These are phyloP conservation scores for Wickerhamiella azyma DNA, from an alignment of 805 yeast species.

Conservation along the genomic window DNA sequence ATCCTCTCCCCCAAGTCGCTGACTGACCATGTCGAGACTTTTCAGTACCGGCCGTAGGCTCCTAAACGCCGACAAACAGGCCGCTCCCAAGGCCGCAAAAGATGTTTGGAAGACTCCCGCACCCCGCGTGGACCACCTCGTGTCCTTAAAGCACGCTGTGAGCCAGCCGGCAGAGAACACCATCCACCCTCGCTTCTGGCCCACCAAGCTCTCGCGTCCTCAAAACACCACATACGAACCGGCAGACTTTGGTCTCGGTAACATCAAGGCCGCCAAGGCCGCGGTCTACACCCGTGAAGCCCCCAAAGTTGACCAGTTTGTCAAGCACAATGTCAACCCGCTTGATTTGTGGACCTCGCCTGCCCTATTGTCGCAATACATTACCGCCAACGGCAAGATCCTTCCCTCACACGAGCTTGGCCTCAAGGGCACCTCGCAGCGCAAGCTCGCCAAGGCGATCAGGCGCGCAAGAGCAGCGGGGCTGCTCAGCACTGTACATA, in stretches of 20 bases:
- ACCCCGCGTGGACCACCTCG: neutral
- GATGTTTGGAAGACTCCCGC: neutral
- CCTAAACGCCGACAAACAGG: neutral
- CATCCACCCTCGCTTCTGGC: constrained; percentile 5
- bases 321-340: constrained; percentile 35
- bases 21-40: neutral
- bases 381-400: constrained; percentile 64
- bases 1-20: neutral
- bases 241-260: constrained; percentile 58
- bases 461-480: constrained; percentile 74
- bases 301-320: constrained; percentile 22
- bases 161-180: neutral
- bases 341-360: constrained; percentile 61
- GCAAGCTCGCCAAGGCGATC: constrained; percentile 58
- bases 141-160: neutral
- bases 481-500: constrained; percentile 57
- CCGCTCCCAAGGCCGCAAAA: neutral
- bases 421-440: constrained; percentile 51
- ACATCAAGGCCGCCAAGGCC: constrained; percentile 22
- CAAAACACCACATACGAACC: constrained; percentile 53
- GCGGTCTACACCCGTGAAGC: neutral
- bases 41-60: neutral
- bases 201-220: neutral
- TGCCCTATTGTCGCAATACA: constrained; percentile 46
- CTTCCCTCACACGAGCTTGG: constrained; percentile 61